A percentile compares a stretch with the other conserved stretches of the same genome.
phyloP scores from a whole-genome alignment of 2,329 filamentous ascomycete genomes.

The Aspergillus fumigatiaffinis region DNA sequence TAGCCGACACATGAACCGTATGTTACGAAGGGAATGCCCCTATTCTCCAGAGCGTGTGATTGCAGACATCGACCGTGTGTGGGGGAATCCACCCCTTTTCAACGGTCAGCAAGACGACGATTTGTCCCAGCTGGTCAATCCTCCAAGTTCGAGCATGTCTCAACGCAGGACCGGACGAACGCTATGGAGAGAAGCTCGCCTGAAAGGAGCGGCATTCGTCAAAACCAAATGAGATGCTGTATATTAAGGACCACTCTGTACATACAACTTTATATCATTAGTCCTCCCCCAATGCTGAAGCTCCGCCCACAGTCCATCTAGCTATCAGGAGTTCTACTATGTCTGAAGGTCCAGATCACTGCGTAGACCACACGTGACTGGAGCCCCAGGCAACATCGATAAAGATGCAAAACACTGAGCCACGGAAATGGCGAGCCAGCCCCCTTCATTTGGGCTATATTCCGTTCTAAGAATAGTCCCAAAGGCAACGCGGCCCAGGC shows the following conservation, averaged over 20 bases:
- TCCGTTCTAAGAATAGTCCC: constrained; percentile 15
- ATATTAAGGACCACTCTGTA: not conserved
- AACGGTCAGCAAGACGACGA: constrained; percentile 17
- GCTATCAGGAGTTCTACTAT: not conserved
- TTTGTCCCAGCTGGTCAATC: constrained; percentile 21
- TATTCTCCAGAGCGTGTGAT: constrained; percentile 29
- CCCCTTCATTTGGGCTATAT: not conserved
- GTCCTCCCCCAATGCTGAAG: not conserved
- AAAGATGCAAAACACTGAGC: not conserved
- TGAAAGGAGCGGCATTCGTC: constrained; percentile 1
- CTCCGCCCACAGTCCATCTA: not conserved
- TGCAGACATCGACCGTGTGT: constrained; percentile 31
- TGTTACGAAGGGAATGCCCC: constrained; percentile 34
- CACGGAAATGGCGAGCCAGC: not conserved
- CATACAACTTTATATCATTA: not conserved
- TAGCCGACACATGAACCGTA: constrained; percentile 31
- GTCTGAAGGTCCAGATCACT: not conserved
- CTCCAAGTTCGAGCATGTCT: constrained; percentile 13
- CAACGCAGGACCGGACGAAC: constrained; percentile 3
- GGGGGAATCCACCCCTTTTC: constrained; percentile 31
- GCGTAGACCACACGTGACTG: not conserved
- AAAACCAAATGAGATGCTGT: not conserved
- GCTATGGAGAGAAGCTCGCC: not conserved
- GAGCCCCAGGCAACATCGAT: not conserved
- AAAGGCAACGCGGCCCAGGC: constrained; percentile 11